A percentile compares a stretch with the other conserved stretches of the same genome.
These are phyloP conservation scores for Myxozyma sirexii DNA, from an alignment of 805 yeast genomes.

Conservation along the genomic window DNA sequence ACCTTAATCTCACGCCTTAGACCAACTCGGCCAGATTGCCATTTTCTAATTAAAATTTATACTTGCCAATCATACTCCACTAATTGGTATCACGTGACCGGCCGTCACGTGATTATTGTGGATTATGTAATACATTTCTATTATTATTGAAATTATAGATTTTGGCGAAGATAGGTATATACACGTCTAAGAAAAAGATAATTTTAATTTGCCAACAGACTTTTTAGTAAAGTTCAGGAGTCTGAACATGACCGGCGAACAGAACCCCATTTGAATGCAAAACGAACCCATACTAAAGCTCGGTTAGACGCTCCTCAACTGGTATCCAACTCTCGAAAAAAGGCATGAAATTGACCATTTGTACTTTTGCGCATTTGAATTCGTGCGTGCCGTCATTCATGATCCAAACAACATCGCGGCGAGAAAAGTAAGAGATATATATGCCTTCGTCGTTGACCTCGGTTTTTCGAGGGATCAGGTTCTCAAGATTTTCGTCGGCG, in stretches of 20 bases:
- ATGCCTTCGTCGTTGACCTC: not conserved
- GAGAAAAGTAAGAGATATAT: not conserved
- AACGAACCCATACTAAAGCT: not conserved
- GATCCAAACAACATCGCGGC: not conserved
- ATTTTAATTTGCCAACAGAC: too few relatives aligned
- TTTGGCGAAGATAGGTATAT: too few relatives aligned
- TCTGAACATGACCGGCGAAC: too few relatives aligned
- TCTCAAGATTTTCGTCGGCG: not conserved
- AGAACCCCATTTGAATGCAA: too few relatives aligned
- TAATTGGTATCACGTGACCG: too few relatives aligned
- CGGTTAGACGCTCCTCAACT: not conserved
- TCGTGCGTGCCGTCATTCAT: not conserved
- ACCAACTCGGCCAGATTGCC: constrained; percentile 74
- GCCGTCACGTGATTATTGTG: too few relatives aligned
- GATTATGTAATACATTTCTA: not conserved
- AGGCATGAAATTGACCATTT: not conserved
- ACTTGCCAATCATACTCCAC: not conserved
- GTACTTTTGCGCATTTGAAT: not conserved
- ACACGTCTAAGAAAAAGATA: too few relatives aligned
- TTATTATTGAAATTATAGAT: too few relatives aligned
- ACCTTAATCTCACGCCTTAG: constrained; percentile 76
- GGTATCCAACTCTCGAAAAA: not conserved
- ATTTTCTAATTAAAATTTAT: not conserved
- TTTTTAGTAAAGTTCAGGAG: too few relatives aligned
- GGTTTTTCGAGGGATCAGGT: not conserved